phyloP scores from a whole-genome alignment of 805 yeast genomes.

The Spathaspora girioi region DNA sequence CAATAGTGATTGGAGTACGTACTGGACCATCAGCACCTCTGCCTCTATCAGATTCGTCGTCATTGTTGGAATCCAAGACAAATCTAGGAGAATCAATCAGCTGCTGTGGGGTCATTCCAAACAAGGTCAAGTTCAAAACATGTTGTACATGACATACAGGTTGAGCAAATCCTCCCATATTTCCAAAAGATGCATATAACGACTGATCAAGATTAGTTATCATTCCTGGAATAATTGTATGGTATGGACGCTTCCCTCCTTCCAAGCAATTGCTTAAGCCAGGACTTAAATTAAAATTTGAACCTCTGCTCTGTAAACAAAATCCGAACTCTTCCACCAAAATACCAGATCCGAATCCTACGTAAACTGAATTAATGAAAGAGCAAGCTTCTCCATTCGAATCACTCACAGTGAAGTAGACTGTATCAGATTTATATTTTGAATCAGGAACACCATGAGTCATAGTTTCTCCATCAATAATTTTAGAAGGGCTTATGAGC shows the following conservation, averaged over 20 bases:
- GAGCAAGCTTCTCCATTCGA: slow-evolving; percentile 75
- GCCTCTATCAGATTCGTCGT: slow-evolving; percentile 44
- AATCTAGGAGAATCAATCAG: slow-evolving; percentile 75
- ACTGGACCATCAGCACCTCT: slow-evolving; percentile 65
- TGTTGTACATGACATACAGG: slow-evolving; percentile 85
- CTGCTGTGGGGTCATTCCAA: slow-evolving; percentile 66
- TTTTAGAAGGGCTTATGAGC: slow-evolving; percentile 38
- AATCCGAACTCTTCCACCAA: slow-evolving; percentile 65
- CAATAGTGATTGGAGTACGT: slow-evolving; percentile 53
- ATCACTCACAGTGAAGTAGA: slow-evolving; percentile 64
- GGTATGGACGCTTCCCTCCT: slow-evolving; percentile 73
- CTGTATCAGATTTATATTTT: slow-evolving; percentile 63
- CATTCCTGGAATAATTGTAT: slow-evolving; percentile 82
- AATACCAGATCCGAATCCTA: slow-evolving; percentile 67
- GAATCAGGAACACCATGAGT: slow-evolving; percentile 57
- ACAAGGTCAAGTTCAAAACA: slow-evolving; percentile 58
- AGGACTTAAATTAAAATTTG: slow-evolving; percentile 62
- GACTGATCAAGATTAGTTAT: slow-evolving; percentile 48
- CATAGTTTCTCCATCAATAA: slow-evolving; percentile 39
- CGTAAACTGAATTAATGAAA: slow-evolving; percentile 72
- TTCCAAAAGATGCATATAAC: slow-evolving; percentile 71
- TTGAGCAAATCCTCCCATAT: slow-evolving; percentile 86
- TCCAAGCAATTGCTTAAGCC: slow-evolving; percentile 58
- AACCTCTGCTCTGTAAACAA: slow-evolving; percentile 71
- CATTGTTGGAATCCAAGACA: slow-evolving; percentile 54